Conservation (phyloP, 805 yeast genomes). For the Ogataea parapolymorpha region DNA sequence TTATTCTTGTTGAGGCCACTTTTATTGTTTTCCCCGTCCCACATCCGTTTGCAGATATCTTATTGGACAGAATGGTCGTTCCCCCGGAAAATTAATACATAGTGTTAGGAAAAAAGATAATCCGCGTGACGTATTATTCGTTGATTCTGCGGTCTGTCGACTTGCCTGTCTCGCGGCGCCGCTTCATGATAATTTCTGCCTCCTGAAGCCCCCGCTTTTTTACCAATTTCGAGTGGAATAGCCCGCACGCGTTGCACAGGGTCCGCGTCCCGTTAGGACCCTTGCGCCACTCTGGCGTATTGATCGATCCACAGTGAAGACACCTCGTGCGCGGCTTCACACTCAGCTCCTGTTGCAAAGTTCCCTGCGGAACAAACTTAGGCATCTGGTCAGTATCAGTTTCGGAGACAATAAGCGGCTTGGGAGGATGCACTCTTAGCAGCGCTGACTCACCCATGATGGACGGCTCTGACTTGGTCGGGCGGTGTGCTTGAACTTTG, state of each 20-base stretch:
- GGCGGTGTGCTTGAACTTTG: constrained; percentile 13
- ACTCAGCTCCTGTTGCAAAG: constrained; percentile 35
- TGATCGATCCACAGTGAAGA: constrained; percentile 66
- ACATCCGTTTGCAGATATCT: background rate
- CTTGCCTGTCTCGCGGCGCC: constrained; percentile 30
- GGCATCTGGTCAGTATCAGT: constrained; percentile 10
- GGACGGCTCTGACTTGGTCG: constrained; percentile 19
- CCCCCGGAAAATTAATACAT: constrained; percentile 6
- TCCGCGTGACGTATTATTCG: constrained; percentile 8
- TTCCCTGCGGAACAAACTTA: constrained; percentile 31
- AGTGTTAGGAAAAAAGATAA: constrained; percentile 1
- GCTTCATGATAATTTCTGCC: constrained; percentile 38
- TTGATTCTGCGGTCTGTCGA: constrained; percentile 29
- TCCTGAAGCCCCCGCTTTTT: constrained; percentile 43
- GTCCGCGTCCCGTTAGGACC: constrained; percentile 85
- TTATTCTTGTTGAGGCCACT: background rate
- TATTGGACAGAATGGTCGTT: constrained; percentile 4
- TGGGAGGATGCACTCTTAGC: constrained; percentile 31
- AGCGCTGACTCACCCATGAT: constrained; percentile 28
- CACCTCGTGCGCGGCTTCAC: constrained; percentile 38
- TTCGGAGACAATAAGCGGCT: constrained; percentile 21
- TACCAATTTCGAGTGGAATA: constrained; percentile 61
- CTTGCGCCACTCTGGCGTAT: constrained; percentile 91
- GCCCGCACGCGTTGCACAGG: constrained; percentile 90
- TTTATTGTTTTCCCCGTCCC: background rate